phyloP scores from a whole-genome alignment of 139 green algal genomes.

The Chlamydomonas sp. region DNA sequence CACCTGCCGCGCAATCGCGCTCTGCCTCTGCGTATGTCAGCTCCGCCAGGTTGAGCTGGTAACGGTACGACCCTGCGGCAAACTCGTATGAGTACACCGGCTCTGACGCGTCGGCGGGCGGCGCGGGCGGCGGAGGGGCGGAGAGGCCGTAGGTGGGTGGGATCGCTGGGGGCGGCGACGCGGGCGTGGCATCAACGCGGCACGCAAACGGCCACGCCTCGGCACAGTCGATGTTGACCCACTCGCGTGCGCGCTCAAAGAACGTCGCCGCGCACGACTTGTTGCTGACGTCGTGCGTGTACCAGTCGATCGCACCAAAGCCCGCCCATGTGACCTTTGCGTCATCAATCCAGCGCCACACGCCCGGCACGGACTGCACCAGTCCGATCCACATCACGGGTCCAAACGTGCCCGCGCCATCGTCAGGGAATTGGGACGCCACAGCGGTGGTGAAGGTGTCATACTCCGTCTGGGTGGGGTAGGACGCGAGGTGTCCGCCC shows the following conservation, averaged over 20 bases:
- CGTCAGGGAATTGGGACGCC: no score
- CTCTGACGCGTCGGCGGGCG: neutral
- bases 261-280: neutral
- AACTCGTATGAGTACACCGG: neutral
- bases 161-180: neutral
- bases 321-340: neutral
- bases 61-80: neutral
- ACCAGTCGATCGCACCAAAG: neutral
- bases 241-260: neutral
- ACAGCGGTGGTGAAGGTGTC: neutral
- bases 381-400: slow-evolving; percentile 10
- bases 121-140: neutral
- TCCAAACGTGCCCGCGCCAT: no score
- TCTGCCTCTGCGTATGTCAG: neutral
- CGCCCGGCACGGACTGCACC: neutral
- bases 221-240: neutral
- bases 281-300: neutral
- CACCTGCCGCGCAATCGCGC: no score
- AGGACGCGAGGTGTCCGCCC: no score
- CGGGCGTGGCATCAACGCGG: neutral
- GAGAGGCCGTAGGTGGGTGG: neutral
- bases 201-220: slow-evolving; percentile 2
- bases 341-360: slow-evolving; percentile 7
- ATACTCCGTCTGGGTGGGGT: neutral
- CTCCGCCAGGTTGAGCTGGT: slow-evolving; percentile 3